Percentiles rank a stretch among this genome's conserved stretches.
These are phyloP conservation scores for Fusarium concolor DNA, from an alignment of 2,329 filamentous ascomycete species.

Conservation along the genomic window DNA sequence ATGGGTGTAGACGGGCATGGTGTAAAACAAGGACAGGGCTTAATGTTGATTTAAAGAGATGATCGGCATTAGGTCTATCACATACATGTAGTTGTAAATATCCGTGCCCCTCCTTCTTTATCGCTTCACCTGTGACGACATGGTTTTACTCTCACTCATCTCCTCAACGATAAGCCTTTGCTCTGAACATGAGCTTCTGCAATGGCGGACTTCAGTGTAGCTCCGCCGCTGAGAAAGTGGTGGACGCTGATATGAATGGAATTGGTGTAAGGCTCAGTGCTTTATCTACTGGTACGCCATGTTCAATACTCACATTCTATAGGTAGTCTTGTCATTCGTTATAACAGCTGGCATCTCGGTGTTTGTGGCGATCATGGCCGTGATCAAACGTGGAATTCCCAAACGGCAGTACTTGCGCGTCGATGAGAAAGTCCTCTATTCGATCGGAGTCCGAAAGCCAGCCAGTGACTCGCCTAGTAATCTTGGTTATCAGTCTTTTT, in stretches of 20 bases:
- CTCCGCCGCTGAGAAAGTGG: background rate
- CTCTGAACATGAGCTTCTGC: constrained; percentile 10
- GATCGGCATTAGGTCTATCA: constrained; percentile 10
- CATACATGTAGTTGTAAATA: background rate
- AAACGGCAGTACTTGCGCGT: constrained; percentile 20
- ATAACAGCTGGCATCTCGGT: constrained; percentile 20
- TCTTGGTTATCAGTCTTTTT: constrained; percentile 28
- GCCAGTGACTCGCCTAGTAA: constrained; percentile 19
- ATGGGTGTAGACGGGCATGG: too few relatives aligned
- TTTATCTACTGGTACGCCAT: background rate
- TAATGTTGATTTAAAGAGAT: background rate
- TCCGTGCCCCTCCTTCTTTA: background rate
- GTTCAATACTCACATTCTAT: background rate
- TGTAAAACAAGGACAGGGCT: constrained; percentile 17
- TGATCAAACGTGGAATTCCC: constrained; percentile 22
- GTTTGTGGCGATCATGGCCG: constrained; percentile 12
- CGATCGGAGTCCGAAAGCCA: constrained; percentile 5
- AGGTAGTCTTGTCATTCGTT: constrained; percentile 22
- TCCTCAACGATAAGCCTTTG: background rate
- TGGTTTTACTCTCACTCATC: background rate
- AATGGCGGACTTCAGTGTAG: constrained; percentile 4
- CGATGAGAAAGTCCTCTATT: constrained; percentile 24
- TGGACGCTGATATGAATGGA: constrained; percentile 34
- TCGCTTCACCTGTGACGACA: background rate
- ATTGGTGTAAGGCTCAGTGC: constrained; percentile 13